Evolutionary conservation across 2,329 filamentous ascomycete genomes (phyloP).

Genomic region (Fonsecaea multimorphosa): DNA sequence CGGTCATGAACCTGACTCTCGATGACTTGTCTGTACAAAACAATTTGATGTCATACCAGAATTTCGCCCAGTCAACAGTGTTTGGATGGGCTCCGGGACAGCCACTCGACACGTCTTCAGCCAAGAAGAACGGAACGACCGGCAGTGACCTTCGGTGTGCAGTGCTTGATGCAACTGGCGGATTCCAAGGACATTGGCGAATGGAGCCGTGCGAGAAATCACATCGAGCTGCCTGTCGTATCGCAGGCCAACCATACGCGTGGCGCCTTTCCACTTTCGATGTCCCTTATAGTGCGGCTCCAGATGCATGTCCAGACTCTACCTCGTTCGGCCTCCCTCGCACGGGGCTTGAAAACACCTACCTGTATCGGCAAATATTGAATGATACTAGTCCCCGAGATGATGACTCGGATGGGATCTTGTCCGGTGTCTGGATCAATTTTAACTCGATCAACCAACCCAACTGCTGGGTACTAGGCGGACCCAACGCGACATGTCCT

Average conservation of each 20-base stretch:
- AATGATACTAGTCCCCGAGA: conserved; percentile 42
- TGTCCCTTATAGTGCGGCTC: conserved; percentile 53
- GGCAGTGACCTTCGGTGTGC: conserved; percentile 60
- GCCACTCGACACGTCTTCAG: conserved; percentile 56
- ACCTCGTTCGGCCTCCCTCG: conserved; percentile 64
- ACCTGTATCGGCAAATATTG: conserved; percentile 57
- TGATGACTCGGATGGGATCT: conserved; percentile 31
- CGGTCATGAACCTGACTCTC: conserved; percentile 64
- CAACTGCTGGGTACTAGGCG: conserved; percentile 67
- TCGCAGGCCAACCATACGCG: conserved; percentile 59
- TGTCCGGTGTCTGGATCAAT: conserved; percentile 61
- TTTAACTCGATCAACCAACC: conserved; percentile 64
- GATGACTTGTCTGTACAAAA: conserved; percentile 45
- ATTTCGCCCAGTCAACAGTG: conserved; percentile 59
- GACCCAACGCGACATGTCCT: conserved; percentile 63
- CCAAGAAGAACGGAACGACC: conserved; percentile 38
- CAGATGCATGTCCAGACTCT: conserved; percentile 55
- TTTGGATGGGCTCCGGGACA: conserved; percentile 68
- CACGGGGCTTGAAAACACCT: conserved; percentile 68
- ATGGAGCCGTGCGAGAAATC: conserved; percentile 61
- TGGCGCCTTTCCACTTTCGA: conserved; percentile 60
- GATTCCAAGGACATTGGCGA: conserved; percentile 61
- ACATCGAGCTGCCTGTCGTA: conserved; percentile 64
- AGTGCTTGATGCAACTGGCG: conserved; percentile 54
- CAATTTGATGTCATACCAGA: conserved; percentile 50